These are phyloP conservation scores for Annulohypoxylon bovei DNA, from an alignment of 495 filamentous ascomycete genomes.

Conservation along the genomic window DNA sequence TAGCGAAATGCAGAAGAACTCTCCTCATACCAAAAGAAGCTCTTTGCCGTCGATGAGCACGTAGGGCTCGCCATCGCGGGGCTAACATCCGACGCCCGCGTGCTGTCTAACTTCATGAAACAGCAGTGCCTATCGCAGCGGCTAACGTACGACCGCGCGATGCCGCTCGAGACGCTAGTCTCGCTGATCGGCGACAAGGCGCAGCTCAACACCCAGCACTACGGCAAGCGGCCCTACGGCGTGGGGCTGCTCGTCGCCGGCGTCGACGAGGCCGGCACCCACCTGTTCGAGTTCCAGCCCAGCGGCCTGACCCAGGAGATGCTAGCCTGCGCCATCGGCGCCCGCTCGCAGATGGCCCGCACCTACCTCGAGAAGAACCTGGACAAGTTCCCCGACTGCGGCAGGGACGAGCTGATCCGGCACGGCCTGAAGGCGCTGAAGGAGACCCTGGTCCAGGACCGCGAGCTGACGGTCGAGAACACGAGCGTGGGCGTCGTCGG, in stretches of 20 bases:
- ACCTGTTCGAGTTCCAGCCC: conserved; percentile 98
- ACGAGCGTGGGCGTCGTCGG: conserved; percentile 90
- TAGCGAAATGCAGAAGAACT: conserved; percentile 99
- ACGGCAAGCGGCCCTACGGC: conserved; percentile 95
- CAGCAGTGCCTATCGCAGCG: conserved; percentile 95
- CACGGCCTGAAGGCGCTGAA: conserved; percentile 93
- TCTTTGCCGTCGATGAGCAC: conserved; percentile 96
- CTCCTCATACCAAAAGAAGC: conserved; percentile 99
- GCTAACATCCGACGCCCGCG: conserved; percentile 96
- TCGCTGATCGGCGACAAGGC: conserved; percentile 93
- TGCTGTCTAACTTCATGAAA: conserved; percentile 99
- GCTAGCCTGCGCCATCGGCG: conserved; percentile 93
- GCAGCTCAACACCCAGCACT: conserved; percentile 97
- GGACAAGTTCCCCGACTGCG: conserved; percentile 76
- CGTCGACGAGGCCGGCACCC: conserved; percentile 90
- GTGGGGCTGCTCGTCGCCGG: conserved; percentile 94
- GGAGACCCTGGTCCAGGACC: conserved; percentile 95
- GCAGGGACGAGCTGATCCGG: conserved; percentile 83
- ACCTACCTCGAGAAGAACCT: conserved; percentile 95
- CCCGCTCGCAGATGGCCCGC: conserved; percentile 93
- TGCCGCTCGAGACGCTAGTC: conserved; percentile 87
- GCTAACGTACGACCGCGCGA: conserved; percentile 93
- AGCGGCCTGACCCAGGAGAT: conserved; percentile 97
- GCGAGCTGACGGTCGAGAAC: conserved; percentile 96
- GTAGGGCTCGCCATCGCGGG: conserved; percentile 95